Conservation (phyloP, 176 grass and related monocot species). For the Elymus sibiricus region DNA sequence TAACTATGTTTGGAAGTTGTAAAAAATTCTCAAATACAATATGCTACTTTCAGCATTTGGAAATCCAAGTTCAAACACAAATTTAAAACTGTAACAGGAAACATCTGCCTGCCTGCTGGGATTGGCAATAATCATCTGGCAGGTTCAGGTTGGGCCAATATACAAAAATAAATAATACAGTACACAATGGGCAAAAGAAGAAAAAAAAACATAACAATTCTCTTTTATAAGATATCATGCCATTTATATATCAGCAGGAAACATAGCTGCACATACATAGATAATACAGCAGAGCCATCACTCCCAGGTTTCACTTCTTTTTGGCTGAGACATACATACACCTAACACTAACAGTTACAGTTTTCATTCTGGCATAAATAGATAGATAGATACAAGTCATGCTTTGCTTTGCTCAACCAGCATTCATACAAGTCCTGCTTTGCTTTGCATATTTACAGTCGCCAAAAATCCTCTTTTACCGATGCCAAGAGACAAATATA, state of each 20-base stretch:
- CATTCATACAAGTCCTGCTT: neutral
- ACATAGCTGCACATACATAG: too few species aligned
- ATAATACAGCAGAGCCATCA: too few species aligned
- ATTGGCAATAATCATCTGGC: too few species aligned
- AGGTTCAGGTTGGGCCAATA: too few species aligned
- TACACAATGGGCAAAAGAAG: neutral
- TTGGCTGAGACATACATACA: neutral
- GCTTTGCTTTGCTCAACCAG: too few species aligned
- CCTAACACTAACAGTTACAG: neutral
- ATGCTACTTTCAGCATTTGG: neutral
- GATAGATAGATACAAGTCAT: neutral
- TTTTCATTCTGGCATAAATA: neutral
- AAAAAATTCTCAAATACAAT: neutral
- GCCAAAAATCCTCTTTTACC: neutral
- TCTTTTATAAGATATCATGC: neutral
- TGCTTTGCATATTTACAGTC: constrained; percentile 23
- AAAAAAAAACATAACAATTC: neutral
- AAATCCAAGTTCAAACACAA: neutral
- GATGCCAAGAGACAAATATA: neutral
- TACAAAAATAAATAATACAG: neutral
- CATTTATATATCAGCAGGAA: neutral
- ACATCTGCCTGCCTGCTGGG: too few species aligned
- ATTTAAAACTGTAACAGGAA: too few species aligned
- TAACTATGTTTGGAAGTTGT: neutral
- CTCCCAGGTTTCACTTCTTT: neutral